A percentile compares a stretch with the other conserved stretches of the same genome.
Conservation (phyloP, 495 filamentous ascomycete genomes). For the Letharia columbiana region DNA sequence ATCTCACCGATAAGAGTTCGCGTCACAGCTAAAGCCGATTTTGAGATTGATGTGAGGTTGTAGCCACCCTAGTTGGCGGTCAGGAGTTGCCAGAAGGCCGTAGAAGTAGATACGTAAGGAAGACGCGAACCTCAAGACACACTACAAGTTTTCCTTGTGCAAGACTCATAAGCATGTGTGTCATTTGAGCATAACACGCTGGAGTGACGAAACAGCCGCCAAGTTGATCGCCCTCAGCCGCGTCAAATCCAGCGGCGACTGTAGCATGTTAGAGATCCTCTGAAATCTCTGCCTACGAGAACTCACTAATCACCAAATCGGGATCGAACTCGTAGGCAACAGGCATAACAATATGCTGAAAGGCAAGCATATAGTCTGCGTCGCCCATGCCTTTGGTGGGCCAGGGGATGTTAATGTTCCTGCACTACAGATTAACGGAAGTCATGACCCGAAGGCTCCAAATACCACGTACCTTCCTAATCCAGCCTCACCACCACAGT, state of each 20-base stretch:
- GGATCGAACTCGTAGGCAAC: slow-evolving; percentile 88
- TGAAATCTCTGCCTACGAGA: background rate
- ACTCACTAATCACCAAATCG: slow-evolving; percentile 75
- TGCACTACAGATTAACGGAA: slow-evolving; percentile 25
- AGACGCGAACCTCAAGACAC: slow-evolving; percentile 59
- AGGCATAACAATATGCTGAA: slow-evolving; percentile 96
- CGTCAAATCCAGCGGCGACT: slow-evolving; percentile 95
- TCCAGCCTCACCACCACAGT: slow-evolving; percentile 67
- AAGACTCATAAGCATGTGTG: slow-evolving; percentile 96
- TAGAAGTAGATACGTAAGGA: background rate
- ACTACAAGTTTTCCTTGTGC: slow-evolving; percentile 84
- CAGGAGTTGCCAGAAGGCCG: background rate
- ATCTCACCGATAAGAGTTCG: slow-evolving; percentile 92
- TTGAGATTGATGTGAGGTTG: slow-evolving; percentile 83
- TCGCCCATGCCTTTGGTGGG: slow-evolving; percentile 87
- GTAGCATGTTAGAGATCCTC: slow-evolving; percentile 11
- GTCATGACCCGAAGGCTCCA: background rate
- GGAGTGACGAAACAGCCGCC: slow-evolving; percentile 89
- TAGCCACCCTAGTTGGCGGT: slow-evolving; percentile 62
- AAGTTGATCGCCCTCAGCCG: slow-evolving; percentile 83
- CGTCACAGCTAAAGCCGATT: slow-evolving; percentile 84
- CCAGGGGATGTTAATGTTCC: slow-evolving; percentile 96
- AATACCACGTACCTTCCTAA: slow-evolving; percentile 48
- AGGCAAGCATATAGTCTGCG: slow-evolving; percentile 92
- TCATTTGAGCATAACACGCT: slow-evolving; percentile 94